phyloP scores from a whole-genome alignment of 2,329 filamentous ascomycete genomes.

The Diplodia sapinea region DNA sequence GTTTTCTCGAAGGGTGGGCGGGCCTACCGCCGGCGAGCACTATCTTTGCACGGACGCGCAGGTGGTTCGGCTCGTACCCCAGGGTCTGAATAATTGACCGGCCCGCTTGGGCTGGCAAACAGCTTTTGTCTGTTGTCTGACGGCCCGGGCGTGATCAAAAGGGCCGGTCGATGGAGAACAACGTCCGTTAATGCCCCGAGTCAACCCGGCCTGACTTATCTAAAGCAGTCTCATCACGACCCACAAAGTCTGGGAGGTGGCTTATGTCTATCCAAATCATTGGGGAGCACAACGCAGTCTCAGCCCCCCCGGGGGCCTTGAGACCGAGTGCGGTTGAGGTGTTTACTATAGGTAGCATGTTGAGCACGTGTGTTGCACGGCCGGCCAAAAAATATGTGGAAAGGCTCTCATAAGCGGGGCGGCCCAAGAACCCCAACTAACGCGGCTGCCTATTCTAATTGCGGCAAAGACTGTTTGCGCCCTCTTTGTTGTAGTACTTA shows the following conservation, averaged over 20 bases:
- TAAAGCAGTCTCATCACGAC: background rate
- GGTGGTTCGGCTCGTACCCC: background rate
- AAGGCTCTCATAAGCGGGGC: background rate
- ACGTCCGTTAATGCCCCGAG: slow-evolving; percentile 9
- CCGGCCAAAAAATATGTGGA: background rate
- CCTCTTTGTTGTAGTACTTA: slow-evolving; percentile 4
- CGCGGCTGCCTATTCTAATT: background rate
- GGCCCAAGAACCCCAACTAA: background rate
- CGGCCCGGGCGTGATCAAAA: background rate
- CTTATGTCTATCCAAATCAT: slow-evolving; percentile 13
- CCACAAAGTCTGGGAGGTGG: background rate
- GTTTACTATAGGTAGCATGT: slow-evolving; percentile 6
- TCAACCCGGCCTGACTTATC: background rate
- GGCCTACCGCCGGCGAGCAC: background rate
- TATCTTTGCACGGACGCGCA: background rate
- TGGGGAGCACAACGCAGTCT: background rate
- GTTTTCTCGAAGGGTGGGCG: slow-evolving; percentile 7
- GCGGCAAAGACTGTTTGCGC: slow-evolving; percentile 2
- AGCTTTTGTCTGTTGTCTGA: background rate
- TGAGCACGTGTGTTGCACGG: slow-evolving; percentile 18
- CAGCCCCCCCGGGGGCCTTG: slow-evolving; percentile 10
- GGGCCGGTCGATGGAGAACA: background rate
- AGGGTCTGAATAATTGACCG: background rate
- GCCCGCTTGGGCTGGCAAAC: background rate
- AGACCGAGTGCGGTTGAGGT: slow-evolving; percentile 5